These are phyloP conservation scores for Candida sphagnicola DNA, from an alignment of 805 yeast genomes.

Conservation along the genomic window DNA sequence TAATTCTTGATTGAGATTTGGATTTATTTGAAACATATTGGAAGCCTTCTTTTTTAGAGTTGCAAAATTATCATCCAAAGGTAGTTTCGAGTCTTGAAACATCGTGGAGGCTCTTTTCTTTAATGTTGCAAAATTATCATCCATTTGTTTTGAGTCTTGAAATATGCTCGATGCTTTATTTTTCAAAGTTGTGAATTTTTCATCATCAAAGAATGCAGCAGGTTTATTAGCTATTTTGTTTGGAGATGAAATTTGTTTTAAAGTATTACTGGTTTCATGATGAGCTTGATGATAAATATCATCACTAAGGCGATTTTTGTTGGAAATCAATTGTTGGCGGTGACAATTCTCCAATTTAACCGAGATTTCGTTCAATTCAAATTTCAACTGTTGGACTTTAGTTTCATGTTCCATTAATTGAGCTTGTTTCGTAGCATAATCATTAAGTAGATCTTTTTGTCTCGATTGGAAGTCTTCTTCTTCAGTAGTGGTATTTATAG, in stretches of 20 bases:
- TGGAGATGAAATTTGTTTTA: background rate
- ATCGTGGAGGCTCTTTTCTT: slow-evolving; percentile 19
- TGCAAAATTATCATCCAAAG: background rate
- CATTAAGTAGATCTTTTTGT: slow-evolving; percentile 14
- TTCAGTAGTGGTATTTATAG: slow-evolving; percentile 16
- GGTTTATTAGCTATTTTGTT: background rate
- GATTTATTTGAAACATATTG: slow-evolving; percentile 12
- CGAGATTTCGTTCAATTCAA: slow-evolving; percentile 31
- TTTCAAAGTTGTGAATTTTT: slow-evolving; percentile 1
- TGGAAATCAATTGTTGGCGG: slow-evolving; percentile 1
- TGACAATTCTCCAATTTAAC: slow-evolving; percentile 16
- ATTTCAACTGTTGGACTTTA: slow-evolving; percentile 28
- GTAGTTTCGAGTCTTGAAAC: slow-evolving; percentile 7
- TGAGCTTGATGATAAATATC: slow-evolving; percentile 8
- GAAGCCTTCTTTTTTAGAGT: slow-evolving; percentile 16
- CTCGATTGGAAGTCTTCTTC: background rate
- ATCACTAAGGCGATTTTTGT: background rate
- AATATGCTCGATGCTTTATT: slow-evolving; percentile 4
- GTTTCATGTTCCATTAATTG: slow-evolving; percentile 46
- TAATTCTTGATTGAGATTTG: slow-evolving; percentile 11
- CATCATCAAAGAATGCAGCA: slow-evolving; percentile 4
- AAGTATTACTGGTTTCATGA: slow-evolving; percentile 6
- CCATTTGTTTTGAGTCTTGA: background rate
- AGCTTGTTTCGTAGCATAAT: slow-evolving; percentile 50
- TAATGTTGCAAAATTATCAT: slow-evolving; percentile 10